Evolutionary conservation across 495 filamentous ascomycete species (phyloP).

Genomic region (Neurospora sp.): DNA sequence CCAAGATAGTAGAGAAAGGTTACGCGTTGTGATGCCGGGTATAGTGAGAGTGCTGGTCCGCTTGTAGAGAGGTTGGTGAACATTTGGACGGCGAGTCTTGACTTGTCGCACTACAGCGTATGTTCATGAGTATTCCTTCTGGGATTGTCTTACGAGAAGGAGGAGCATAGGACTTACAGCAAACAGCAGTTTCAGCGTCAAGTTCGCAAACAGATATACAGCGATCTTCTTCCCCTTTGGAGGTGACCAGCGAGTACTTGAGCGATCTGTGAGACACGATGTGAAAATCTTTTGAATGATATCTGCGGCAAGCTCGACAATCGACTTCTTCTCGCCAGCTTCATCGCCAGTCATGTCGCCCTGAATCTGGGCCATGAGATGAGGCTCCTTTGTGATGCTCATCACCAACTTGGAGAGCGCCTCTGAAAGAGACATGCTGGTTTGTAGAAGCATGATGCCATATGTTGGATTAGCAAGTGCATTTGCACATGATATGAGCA

Average conservation of each 20-base stretch:
- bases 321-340: slow-evolving; percentile 54
- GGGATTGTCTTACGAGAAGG: neutral
- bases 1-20: slow-evolving; percentile 94
- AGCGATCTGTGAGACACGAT: slow-evolving; percentile 78
- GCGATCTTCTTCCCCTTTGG: slow-evolving; percentile 78
- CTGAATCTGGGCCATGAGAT: slow-evolving; percentile 52
- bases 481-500: slow-evolving; percentile 67
- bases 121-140: slow-evolving; percentile 3
- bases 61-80: slow-evolving; percentile 80
- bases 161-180: slow-evolving; percentile 39
- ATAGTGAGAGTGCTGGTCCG: slow-evolving; percentile 66
- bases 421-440: slow-evolving; percentile 64
- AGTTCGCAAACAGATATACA: slow-evolving; percentile 83
- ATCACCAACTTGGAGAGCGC: slow-evolving; percentile 72
- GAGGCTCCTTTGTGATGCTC: slow-evolving; percentile 63
- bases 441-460: slow-evolving; percentile 68
- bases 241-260: slow-evolving; percentile 44
- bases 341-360: slow-evolving; percentile 39
- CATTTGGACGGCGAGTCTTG: slow-evolving; percentile 65
- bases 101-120: slow-evolving; percentile 45
- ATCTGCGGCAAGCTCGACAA: slow-evolving; percentile 78
- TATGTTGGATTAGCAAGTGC: slow-evolving; percentile 69
- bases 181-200: slow-evolving; percentile 82
- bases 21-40: slow-evolving; percentile 79
- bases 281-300: slow-evolving; percentile 85